These are phyloP conservation scores for Peronospora destructor DNA, from an alignment of 352 stramenopile species.

Conservation along the genomic window DNA sequence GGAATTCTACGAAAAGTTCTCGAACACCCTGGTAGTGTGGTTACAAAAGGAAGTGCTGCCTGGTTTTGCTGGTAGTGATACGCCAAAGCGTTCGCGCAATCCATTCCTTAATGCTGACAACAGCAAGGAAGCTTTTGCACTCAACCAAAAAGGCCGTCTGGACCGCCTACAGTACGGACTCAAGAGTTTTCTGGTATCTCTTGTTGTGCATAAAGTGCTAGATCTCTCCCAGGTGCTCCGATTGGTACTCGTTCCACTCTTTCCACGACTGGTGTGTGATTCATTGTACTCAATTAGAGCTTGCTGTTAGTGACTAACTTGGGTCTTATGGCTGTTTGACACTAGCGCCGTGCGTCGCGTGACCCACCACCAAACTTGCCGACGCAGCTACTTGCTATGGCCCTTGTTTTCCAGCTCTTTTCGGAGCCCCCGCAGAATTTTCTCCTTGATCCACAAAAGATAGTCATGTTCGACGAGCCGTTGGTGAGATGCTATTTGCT, in stretches of 20 bases:
- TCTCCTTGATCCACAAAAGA: slow-evolving; percentile 64
- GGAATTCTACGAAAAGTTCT: slow-evolving; percentile 81
- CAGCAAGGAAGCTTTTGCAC: slow-evolving; percentile 69
- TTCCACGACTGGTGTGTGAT: slow-evolving; percentile 54
- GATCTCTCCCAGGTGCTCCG: slow-evolving; percentile 77
- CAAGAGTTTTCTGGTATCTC: slow-evolving; percentile 77
- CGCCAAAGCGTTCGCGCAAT: slow-evolving; percentile 69
- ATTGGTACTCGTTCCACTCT: slow-evolving; percentile 76
- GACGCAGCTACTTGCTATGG: slow-evolving; percentile 76
- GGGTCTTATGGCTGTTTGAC: not conserved
- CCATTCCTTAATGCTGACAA: slow-evolving; percentile 78
- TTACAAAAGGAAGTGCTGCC: slow-evolving; percentile 82
- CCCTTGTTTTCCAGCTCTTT: slow-evolving; percentile 79
- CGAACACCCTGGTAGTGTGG: slow-evolving; percentile 79
- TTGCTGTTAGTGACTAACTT: slow-evolving; percentile 1
- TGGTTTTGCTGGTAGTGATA: slow-evolving; percentile 72
- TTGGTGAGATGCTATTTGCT: slow-evolving; percentile 43
- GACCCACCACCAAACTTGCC: slow-evolving; percentile 72
- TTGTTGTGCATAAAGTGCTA: slow-evolving; percentile 82
- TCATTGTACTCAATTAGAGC: not conserved
- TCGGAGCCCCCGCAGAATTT: slow-evolving; percentile 79
- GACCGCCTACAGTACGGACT: slow-evolving; percentile 82
- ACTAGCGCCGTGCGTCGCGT: slow-evolving; percentile 52
- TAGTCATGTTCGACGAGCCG: slow-evolving; percentile 84
- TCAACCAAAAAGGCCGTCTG: slow-evolving; percentile 79